A percentile compares a stretch with the other conserved stretches of the same genome.
Conservation (phyloP, 2,329 filamentous ascomycete genomes). For the Endocalyx cinctus region DNA sequence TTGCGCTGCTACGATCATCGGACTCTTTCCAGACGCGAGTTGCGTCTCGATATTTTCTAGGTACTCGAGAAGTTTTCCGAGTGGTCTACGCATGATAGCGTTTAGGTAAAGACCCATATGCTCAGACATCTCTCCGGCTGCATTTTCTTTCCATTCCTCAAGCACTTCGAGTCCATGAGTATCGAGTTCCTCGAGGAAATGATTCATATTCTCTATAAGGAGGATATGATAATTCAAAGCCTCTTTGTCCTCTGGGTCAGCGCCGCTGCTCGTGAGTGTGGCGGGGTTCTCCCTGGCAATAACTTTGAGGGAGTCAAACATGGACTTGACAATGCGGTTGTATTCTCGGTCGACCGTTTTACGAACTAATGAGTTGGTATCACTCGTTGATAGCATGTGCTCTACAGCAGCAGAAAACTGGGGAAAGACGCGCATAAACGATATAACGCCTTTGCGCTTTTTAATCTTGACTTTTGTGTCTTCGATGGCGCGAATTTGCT, state of each 20-base stretch:
- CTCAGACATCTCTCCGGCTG: constrained; percentile 72
- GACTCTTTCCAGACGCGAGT: constrained; percentile 54
- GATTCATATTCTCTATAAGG: constrained; percentile 98
- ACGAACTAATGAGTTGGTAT: constrained; percentile 59
- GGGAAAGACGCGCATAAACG: constrained; percentile 91
- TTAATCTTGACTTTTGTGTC: constrained; percentile 99
- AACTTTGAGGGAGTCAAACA: constrained; percentile 96
- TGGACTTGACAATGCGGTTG: constrained; percentile 80
- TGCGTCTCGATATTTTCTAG: constrained; percentile 82
- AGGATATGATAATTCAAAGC: constrained; percentile 96
- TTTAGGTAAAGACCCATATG: constrained; percentile 85
- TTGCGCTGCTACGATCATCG: constrained; percentile 66
- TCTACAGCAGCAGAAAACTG: constrained; percentile 79
- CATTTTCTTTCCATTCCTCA: constrained; percentile 76
- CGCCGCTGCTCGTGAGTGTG: constrained; percentile 38
- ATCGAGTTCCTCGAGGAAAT: constrained; percentile 90
- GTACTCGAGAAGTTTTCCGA: constrained; percentile 89
- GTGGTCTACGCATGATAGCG: constrained; percentile 80
- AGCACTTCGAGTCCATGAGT: constrained; percentile 69
- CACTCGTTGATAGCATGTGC: constrained; percentile 66
- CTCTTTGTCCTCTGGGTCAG: constrained; percentile 82
- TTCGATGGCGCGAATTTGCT: constrained; percentile 92
- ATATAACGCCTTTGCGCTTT: constrained; percentile 94
- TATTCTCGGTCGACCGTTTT: constrained; percentile 83
- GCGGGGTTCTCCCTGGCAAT: constrained; percentile 71